Conservation (phyloP, 352 stramenopile genomes). For the Thalassiosira delicatula region DNA sequence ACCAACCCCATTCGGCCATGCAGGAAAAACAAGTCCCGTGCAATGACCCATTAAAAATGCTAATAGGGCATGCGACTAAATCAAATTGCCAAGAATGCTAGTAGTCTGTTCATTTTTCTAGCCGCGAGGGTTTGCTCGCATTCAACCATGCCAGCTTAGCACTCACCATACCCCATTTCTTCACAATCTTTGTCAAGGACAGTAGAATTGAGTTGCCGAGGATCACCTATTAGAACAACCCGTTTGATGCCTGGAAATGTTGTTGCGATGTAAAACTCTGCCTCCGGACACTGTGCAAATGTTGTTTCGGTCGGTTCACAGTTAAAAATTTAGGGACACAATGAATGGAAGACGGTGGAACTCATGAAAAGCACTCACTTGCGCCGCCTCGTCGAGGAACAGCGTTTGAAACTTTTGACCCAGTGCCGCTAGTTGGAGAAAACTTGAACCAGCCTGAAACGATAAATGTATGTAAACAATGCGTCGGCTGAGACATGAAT, state of each 20-base stretch:
- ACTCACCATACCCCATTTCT: conserved; percentile 42
- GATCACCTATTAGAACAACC: conserved; percentile 65
- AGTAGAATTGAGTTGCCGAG: conserved; percentile 57
- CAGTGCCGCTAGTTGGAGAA: conserved; percentile 33
- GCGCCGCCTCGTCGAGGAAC: conserved; percentile 62
- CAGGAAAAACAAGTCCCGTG: no score
- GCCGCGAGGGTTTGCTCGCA: no score
- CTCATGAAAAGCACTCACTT: conserved; percentile 20
- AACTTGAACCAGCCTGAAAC: conserved; percentile 46
- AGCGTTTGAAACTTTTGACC: conserved; percentile 44
- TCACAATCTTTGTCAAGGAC: conserved; percentile 51
- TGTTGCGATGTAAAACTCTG: conserved; percentile 66
- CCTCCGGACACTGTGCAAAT: conserved; percentile 49
- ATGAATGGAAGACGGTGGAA: conserved; percentile 13
- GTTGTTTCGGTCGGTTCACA: neutral
- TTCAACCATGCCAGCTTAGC: no score
- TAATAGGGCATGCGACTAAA: no score
- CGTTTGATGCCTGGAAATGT: conserved; percentile 62
- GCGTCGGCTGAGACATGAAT: no score
- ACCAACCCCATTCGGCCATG: no score
- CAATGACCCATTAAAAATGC: no score
- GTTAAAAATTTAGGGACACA: conserved; percentile 3
- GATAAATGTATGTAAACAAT: no score
- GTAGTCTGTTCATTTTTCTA: no score
- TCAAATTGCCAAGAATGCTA: no score